Conservation (phyloP, 768 basidiomycete species). For the Phaffia tasmanica region DNA sequence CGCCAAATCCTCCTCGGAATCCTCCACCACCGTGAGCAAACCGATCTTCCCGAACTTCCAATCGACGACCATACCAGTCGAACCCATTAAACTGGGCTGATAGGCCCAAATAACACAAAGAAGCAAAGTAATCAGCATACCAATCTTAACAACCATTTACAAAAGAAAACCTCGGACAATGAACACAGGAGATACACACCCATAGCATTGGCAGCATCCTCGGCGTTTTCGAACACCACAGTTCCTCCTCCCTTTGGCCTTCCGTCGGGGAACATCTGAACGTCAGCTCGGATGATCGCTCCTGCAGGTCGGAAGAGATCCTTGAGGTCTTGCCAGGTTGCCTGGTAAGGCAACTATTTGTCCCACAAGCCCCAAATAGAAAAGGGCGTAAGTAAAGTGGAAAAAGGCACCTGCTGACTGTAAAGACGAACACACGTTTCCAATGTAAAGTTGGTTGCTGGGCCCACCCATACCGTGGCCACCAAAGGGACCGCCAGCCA, state of each 20-base stretch:
- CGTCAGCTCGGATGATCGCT: conserved; percentile 88
- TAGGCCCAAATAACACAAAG: background rate
- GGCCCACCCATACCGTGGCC: conserved; percentile 25
- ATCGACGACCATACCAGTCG: conserved; percentile 88
- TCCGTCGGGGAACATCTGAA: conserved; percentile 76
- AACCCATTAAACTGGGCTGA: conserved; percentile 92
- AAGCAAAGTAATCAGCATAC: background rate
- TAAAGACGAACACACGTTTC: conserved; percentile 22
- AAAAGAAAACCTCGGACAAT: background rate
- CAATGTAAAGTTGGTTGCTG: conserved; percentile 26
- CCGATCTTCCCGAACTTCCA: conserved; percentile 80
- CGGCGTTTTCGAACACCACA: conserved; percentile 81
- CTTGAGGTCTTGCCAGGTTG: conserved; percentile 98
- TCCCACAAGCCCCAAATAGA: background rate
- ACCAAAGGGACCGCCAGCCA: conserved; percentile 21
- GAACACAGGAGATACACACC: conserved; percentile 46
- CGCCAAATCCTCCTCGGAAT: conserved; percentile 40
- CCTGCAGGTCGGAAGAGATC: conserved; percentile 93
- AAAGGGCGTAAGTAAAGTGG: background rate
- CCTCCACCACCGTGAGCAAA: conserved; percentile 25
- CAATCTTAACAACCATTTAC: too few relatives aligned
- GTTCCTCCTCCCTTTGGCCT: conserved; percentile 95
- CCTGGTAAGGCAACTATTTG: conserved; percentile 76
- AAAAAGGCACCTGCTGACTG: background rate
- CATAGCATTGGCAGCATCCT: conserved; percentile 85